Evolutionary conservation across 1,139 yeast species (phyloP).

Genomic region (Lodderomyces orthopsilosis): DNA sequence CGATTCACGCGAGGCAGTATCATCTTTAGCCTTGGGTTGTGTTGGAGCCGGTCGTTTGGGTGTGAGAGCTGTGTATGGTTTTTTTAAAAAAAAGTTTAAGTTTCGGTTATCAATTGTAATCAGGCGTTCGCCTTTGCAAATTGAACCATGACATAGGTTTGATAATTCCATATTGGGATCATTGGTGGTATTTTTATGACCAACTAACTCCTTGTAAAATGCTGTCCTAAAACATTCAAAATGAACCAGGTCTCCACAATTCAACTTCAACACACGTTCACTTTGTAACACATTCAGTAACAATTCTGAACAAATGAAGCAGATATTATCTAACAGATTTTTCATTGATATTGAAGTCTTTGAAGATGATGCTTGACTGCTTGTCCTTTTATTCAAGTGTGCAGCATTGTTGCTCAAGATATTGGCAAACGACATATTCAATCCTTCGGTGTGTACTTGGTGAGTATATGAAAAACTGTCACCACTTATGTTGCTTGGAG

Average conservation of each 20-base stretch:
- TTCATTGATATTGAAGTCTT: neutral
- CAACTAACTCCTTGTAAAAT: conserved; percentile 5
- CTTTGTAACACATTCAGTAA: conserved; percentile 30
- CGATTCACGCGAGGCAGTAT: neutral
- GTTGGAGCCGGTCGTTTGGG: conserved; percentile 11
- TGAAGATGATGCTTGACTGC: neutral
- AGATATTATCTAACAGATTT: conserved; percentile 12
- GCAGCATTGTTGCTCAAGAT: conserved; percentile 7
- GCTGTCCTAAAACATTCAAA: conserved; percentile 31
- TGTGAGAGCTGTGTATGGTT: conserved; percentile 1
- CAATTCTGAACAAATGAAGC: conserved; percentile 39
- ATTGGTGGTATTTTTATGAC: neutral
- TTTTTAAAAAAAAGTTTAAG: neutral
- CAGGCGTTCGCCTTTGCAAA: conserved; percentile 5
- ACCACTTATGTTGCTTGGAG: neutral
- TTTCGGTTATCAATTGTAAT: conserved; percentile 1
- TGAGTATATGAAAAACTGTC: neutral
- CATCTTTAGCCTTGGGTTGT: conserved; percentile 4
- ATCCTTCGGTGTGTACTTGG: conserved; percentile 4
- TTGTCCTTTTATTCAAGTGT: neutral
- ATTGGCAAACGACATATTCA: conserved; percentile 12
- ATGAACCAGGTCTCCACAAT: conserved; percentile 41
- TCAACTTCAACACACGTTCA: conserved; percentile 32
- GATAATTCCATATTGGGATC: conserved; percentile 3
- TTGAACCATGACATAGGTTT: conserved; percentile 8